A percentile compares a stretch with the other conserved stretches of the same genome.
These are phyloP conservation scores for Exophiala xenobiotica DNA, from an alignment of 2,329 filamentous ascomycete species.

Conservation along the genomic window DNA sequence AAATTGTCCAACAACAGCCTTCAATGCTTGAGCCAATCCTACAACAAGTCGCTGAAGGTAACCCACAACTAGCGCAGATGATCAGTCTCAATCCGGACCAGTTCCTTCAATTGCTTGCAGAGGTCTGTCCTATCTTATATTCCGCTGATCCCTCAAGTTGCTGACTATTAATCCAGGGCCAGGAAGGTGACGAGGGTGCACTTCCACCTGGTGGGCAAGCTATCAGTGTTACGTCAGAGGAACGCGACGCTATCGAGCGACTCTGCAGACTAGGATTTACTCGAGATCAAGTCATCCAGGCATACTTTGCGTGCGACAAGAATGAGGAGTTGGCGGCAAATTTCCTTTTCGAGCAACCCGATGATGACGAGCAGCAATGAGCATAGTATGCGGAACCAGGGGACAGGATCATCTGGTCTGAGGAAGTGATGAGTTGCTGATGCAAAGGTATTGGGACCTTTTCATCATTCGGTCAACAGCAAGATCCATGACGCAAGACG, in stretches of 20 bases:
- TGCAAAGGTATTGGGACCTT: too few relatives aligned
- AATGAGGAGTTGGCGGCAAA: constrained; percentile 98
- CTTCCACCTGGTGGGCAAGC: constrained; percentile 85
- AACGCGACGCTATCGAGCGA: constrained; percentile 96
- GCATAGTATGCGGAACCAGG: too few relatives aligned
- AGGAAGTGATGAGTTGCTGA: too few relatives aligned
- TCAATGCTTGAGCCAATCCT: constrained; percentile 98
- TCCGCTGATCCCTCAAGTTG: neutral
- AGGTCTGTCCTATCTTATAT: constrained; percentile 40
- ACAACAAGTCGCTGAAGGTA: constrained; percentile 91
- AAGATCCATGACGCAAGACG: too few relatives aligned
- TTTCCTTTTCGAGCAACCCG: constrained; percentile 95
- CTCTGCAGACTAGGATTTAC: constrained; percentile 91
- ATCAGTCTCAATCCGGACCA: constrained; percentile 91
- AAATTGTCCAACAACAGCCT: constrained; percentile 95
- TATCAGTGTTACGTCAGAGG: constrained; percentile 91
- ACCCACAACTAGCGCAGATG: constrained; percentile 88
- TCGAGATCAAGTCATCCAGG: constrained; percentile 90
- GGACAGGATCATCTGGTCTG: too few relatives aligned
- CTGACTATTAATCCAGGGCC: constrained; percentile 49
- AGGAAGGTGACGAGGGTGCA: constrained; percentile 63
- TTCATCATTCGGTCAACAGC: too few relatives aligned
- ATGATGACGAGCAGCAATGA: constrained; percentile 55
- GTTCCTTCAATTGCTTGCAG: constrained; percentile 85
- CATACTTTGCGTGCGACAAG: constrained; percentile 99